Conservation (phyloP, 1,284 basidiomycete genomes). For the Vanrija pseudolonga region DNA sequence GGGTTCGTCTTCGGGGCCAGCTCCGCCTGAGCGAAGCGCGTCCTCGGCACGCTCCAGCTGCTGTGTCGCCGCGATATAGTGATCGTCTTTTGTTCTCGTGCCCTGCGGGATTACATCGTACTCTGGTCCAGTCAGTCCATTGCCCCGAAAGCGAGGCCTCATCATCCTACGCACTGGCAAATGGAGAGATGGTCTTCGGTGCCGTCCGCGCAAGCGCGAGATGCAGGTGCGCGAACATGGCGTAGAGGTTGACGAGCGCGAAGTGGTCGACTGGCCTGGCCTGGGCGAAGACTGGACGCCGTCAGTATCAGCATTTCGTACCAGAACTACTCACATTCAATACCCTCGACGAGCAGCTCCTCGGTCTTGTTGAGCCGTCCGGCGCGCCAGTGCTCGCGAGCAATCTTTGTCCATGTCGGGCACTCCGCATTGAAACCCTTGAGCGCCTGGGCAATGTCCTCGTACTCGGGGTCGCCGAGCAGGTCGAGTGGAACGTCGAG, state of each 20-base stretch:
- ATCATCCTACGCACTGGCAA: conserved; percentile 61
- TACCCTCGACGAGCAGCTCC: conserved; percentile 40
- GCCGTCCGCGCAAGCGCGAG: conserved; percentile 72
- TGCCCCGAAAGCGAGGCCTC: not conserved
- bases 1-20: conserved; percentile 34
- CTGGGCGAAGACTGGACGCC: conserved; percentile 24
- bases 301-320: not conserved
- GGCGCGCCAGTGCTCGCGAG: conserved; percentile 47
- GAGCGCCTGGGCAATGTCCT: too few relatives aligned
- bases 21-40: conserved; percentile 55
- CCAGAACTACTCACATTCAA: conserved; percentile 40
- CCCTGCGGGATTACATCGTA: conserved; percentile 63
- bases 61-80: conserved; percentile 63
- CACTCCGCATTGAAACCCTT: conserved; percentile 31
- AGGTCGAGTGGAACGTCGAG: conserved; percentile 46
- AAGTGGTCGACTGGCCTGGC: conserved; percentile 47
- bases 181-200: conserved; percentile 68
- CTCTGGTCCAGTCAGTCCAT: conserved; percentile 51
- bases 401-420: conserved; percentile 48
- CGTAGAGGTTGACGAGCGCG: conserved; percentile 59
- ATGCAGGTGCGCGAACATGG: conserved; percentile 76
- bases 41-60: conserved; percentile 67
- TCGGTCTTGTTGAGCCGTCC: conserved; percentile 38
- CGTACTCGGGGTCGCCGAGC: conserved; percentile 33
- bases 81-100: conserved; percentile 61